These are phyloP conservation scores for Leccinum aurantiacum DNA, from an alignment of 768 basidiomycete species.

Conservation along the genomic window DNA sequence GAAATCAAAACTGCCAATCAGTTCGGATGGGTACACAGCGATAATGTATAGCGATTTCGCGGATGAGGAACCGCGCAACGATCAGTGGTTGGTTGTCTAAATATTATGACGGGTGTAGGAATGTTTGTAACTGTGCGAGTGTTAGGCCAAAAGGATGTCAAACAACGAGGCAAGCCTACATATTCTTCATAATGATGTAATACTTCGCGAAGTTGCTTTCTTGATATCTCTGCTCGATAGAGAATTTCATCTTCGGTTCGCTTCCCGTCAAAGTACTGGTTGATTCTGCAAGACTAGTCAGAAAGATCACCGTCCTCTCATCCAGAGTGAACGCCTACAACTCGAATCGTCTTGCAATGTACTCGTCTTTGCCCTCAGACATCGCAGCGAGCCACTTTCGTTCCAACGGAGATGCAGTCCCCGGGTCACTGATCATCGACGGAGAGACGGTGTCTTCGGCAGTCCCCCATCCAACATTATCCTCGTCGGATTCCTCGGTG, in stretches of 20 bases:
- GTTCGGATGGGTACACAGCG: neutral
- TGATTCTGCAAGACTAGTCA: slow-evolving; percentile 57
- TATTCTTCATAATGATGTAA: slow-evolving; percentile 86
- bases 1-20: too few relatives aligned
- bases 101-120: slow-evolving; percentile 41
- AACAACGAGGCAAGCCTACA: slow-evolving; percentile 44
- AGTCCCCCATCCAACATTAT: slow-evolving; percentile 49
- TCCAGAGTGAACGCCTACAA: slow-evolving; percentile 47
- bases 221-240: slow-evolving; percentile 81
- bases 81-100: neutral
- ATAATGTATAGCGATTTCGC: neutral
- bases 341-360: slow-evolving; percentile 72
- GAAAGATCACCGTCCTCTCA: neutral
- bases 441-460: slow-evolving; percentile 48
- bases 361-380: slow-evolving; percentile 75
- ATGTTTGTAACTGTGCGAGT: slow-evolving; percentile 42
- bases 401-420: slow-evolving; percentile 74
- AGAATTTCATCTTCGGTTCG: slow-evolving; percentile 91
- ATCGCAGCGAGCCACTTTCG: slow-evolving; percentile 89
- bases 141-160: neutral
- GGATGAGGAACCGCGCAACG: neutral
- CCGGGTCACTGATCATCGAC: slow-evolving; percentile 81
- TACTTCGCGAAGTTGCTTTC: slow-evolving; percentile 81
- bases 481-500: slow-evolving; percentile 47
- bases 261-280: slow-evolving; percentile 92